Conservation (phyloP, 1,284 basidiomycete species). For the Neolentinus lepideus region DNA sequence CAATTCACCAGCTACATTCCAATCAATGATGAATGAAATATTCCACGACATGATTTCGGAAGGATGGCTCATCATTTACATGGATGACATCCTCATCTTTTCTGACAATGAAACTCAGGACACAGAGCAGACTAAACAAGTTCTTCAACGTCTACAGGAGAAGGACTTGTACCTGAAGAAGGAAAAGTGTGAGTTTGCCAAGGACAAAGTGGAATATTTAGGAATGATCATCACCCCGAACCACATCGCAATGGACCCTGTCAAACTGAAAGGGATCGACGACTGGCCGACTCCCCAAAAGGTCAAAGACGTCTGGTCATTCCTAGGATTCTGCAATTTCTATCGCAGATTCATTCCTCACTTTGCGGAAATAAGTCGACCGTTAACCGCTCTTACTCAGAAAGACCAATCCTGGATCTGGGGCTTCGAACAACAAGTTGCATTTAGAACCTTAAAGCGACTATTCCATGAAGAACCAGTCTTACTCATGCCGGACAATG, state of each 20-base stretch:
- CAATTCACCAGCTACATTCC: constrained; percentile 19
- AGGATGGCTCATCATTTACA: constrained; percentile 16
- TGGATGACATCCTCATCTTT: constrained; percentile 21
- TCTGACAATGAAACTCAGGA: too few relatives aligned
- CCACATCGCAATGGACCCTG: constrained; percentile 24
- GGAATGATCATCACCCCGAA: constrained; percentile 25
- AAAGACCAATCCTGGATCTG: constrained; percentile 17
- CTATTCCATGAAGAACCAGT: constrained; percentile 17
- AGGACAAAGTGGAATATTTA: constrained; percentile 25
- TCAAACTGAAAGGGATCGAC: constrained; percentile 24
- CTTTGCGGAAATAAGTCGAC: constrained; percentile 24
- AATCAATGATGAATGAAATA: constrained; percentile 16
- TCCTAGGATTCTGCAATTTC: constrained; percentile 37
- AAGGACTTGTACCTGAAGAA: constrained; percentile 24
- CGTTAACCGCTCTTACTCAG: constrained; percentile 20
- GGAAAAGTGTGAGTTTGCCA: constrained; percentile 32
- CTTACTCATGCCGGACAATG: constrained; percentile 9
- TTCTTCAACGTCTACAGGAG: constrained; percentile 24
- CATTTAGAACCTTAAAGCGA: constrained; percentile 23
- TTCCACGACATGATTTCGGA: constrained; percentile 15
- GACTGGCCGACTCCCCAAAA: constrained; percentile 25
- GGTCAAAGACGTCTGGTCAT: constrained; percentile 22
- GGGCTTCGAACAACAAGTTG: constrained; percentile 9
- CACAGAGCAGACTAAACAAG: constrained; percentile 15
- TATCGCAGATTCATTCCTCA: constrained; percentile 34